Conservation (phyloP, 345 rosid genomes). For the Boechera divaricarpa region DNA sequence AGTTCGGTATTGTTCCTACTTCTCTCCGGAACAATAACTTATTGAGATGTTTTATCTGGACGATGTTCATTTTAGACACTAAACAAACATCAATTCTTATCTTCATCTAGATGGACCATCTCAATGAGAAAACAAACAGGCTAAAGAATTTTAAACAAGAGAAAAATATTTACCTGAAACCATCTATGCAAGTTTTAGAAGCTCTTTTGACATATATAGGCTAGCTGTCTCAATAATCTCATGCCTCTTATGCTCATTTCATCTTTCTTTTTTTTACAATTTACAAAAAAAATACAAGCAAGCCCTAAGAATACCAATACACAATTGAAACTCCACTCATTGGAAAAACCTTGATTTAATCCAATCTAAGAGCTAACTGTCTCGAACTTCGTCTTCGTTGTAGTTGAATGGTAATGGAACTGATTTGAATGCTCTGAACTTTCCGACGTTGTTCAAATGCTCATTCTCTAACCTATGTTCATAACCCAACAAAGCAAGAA, state of each 20-base stretch:
- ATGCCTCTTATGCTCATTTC: background rate
- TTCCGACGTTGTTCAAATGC: constrained; percentile 75
- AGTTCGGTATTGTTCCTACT: too few relatives aligned
- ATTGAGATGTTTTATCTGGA: too few relatives aligned
- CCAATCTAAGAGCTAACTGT: constrained; percentile 34
- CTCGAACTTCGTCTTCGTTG: constrained; percentile 56
- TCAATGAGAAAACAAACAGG: too few relatives aligned
- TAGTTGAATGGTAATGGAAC: constrained; percentile 79
- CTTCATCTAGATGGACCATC: too few relatives aligned
- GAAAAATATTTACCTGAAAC: too few relatives aligned
- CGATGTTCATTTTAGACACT: too few relatives aligned
- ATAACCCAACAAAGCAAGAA: constrained; percentile 1
- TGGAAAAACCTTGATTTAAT: background rate
- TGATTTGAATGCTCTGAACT: constrained; percentile 71
- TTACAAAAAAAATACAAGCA: background rate
- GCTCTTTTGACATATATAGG: background rate
- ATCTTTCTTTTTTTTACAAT: background rate
- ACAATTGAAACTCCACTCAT: background rate
- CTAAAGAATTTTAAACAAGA: too few relatives aligned
- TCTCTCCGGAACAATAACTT: too few relatives aligned
- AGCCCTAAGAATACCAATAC: background rate
- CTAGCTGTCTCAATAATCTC: background rate
- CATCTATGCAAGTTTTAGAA: too few relatives aligned
- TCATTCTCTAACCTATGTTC: constrained; percentile 67
- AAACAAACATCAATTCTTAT: too few relatives aligned